Evolutionary conservation across 2,329 filamentous ascomycete genomes (phyloP).

Genomic region (Cryphonectria carpinicola): DNA sequence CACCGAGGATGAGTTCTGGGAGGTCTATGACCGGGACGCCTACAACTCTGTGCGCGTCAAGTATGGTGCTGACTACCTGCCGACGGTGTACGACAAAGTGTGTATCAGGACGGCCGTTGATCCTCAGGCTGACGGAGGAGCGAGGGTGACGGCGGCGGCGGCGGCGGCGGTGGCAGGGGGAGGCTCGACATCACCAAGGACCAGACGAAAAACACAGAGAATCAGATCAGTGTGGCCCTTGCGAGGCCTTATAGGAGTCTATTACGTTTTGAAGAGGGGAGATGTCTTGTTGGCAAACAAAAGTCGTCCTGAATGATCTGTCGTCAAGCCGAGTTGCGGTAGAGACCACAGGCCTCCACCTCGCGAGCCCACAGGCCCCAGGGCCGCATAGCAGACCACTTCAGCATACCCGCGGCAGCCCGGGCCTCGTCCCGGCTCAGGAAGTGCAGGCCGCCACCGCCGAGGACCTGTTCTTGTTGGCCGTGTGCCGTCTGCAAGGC

Average conservation of each 20-base stretch:
- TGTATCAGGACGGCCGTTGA: slow-evolving; percentile 54
- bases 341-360: slow-evolving; percentile 34
- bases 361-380: slow-evolving; percentile 36
- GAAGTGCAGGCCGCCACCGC: slow-evolving; percentile 18
- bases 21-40: slow-evolving; percentile 60
- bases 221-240: slow-evolving; percentile 17
- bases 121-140: slow-evolving; percentile 39
- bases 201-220: not conserved
- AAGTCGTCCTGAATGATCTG: slow-evolving; percentile 48
- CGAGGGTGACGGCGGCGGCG: not conserved
- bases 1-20: slow-evolving; percentile 70
- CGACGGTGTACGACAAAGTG: slow-evolving; percentile 71
- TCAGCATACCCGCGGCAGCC: slow-evolving; percentile 29
- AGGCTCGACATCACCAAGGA: not conserved
- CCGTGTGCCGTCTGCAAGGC: slow-evolving; percentile 29
- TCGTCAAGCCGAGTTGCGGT: slow-evolving; percentile 28
- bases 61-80: slow-evolving; percentile 63
- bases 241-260: slow-evolving; percentile 15
- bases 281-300: slow-evolving; percentile 8
- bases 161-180: no score
- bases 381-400: slow-evolving; percentile 30
- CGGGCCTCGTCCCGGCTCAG: slow-evolving; percentile 30
- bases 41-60: slow-evolving; percentile 62
- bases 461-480: not conserved
- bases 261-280: slow-evolving; percentile 10